These are phyloP conservation scores for Phytophthora chlamydospora DNA, from an alignment of 352 stramenopile species.

Conservation along the genomic window DNA sequence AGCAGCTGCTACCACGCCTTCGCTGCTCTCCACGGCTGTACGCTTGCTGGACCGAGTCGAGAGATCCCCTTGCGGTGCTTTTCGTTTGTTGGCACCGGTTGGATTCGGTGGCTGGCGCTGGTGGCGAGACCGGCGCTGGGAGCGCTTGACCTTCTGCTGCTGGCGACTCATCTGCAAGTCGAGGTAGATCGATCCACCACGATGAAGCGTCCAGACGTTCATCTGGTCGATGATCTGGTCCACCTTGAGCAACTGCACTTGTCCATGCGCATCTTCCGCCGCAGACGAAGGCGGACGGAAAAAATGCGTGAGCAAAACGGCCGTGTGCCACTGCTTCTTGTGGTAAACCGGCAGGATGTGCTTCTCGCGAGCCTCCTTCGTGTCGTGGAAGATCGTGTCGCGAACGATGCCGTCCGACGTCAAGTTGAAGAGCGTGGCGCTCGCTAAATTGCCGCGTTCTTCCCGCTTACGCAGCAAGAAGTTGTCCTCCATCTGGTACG, in stretches of 20 bases:
- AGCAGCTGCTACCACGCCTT: conserved; percentile 11
- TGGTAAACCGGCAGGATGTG: conserved; percentile 85
- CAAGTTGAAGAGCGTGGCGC: conserved; percentile 83
- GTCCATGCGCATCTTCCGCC: conserved; percentile 72
- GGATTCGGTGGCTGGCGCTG: conserved; percentile 19
- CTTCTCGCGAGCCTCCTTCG: conserved; percentile 85
- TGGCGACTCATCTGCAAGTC: conserved; percentile 89
- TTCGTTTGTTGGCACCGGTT: conserved; percentile 48
- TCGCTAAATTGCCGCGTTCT: conserved; percentile 80
- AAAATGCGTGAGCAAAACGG: conserved; percentile 85
- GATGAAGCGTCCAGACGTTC: conserved; percentile 86
- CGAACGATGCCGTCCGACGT: conserved; percentile 88
- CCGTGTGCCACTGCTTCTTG: conserved; percentile 89
- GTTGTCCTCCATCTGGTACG: conserved; percentile 89
- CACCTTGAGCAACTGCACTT: conserved; percentile 86
- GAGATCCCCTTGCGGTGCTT: conserved; percentile 41
- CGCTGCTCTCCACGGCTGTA: conserved; percentile 31
- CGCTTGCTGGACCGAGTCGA: conserved; percentile 51
- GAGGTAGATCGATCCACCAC: conserved; percentile 84
- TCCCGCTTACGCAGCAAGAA: conserved; percentile 81
- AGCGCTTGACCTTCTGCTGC: conserved; percentile 81
- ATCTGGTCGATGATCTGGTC: conserved; percentile 90
- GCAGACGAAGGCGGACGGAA: conserved; percentile 76
- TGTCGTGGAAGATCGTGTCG: conserved; percentile 88
- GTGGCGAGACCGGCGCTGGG: conserved; percentile 46